These are phyloP conservation scores for Choiromyces venosus DNA, from an alignment of 495 filamentous ascomycete species.

Conservation along the genomic window DNA sequence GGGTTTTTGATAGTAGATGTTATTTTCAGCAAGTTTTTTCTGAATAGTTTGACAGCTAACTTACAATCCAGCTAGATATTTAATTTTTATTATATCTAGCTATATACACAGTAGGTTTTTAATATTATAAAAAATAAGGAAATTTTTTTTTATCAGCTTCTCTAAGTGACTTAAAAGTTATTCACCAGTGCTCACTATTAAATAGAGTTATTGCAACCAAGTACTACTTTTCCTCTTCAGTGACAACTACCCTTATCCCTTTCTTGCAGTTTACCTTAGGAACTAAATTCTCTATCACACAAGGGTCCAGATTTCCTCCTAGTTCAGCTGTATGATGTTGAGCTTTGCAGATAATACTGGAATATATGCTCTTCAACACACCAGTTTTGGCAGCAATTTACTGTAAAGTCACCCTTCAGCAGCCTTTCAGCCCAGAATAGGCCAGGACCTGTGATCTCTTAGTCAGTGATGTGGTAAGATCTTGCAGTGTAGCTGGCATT, in stretches of 20 bases:
- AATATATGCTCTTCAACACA: background rate
- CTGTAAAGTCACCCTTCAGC: no score
- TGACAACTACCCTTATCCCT: background rate
- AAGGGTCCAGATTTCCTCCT: background rate
- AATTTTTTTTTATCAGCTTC: no score
- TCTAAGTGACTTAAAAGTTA: background rate
- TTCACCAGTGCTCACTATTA: background rate
- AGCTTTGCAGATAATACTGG: constrained; percentile 9
- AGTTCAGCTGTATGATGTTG: background rate
- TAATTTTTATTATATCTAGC: no score
- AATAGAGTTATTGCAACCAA: constrained; percentile 4
- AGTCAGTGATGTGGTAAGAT: no score
- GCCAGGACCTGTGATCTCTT: no score
- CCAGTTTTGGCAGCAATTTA: constrained; percentile 2
- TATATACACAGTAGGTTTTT: no score
- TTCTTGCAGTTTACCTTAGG: background rate
- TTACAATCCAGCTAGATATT: background rate
- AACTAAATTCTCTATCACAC: background rate
- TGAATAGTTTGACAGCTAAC: background rate
- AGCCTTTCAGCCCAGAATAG: no score
- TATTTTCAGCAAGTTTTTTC: background rate
- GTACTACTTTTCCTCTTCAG: background rate
- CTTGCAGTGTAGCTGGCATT: no score
- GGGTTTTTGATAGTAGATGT: background rate
- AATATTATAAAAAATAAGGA: background rate